A percentile compares a stretch with the other conserved stretches of the same genome.
Conservation (phyloP, 768 basidiomycete genomes). For the Leucosporidium yakuticum region DNA sequence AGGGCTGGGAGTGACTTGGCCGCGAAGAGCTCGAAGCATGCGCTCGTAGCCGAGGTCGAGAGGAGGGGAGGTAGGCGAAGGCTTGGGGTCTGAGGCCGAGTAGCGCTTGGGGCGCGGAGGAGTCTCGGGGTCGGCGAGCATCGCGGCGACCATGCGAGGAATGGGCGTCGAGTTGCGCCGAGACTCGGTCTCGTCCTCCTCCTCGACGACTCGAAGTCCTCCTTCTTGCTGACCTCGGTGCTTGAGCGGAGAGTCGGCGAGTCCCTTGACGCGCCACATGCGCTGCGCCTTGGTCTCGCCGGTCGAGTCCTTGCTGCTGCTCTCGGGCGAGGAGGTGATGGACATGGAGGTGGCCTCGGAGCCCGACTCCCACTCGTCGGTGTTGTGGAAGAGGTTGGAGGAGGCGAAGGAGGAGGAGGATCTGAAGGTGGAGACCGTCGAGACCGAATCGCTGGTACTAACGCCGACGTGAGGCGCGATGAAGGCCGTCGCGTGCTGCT, state of each 20-base stretch:
- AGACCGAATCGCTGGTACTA: slow-evolving; percentile 20
- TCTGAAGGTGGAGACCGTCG: slow-evolving; percentile 27
- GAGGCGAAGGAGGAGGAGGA: slow-evolving; percentile 29
- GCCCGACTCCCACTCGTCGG: slow-evolving; percentile 30
- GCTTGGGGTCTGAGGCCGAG: slow-evolving; percentile 17
- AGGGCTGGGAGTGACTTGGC: neutral
- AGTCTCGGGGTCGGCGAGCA: slow-evolving; percentile 24
- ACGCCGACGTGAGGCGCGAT: slow-evolving; percentile 4
- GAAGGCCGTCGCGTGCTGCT: slow-evolving; percentile 11
- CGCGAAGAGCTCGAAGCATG: neutral
- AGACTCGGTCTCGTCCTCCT: neutral
- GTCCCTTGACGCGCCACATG: slow-evolving; percentile 24
- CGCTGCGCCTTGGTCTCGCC: slow-evolving; percentile 12
- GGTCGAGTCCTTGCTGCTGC: slow-evolving; percentile 12
- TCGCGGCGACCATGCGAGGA: slow-evolving; percentile 14
- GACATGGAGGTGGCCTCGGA: slow-evolving; percentile 20
- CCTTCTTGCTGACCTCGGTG: slow-evolving; percentile 3
- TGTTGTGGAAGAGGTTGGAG: slow-evolving; percentile 22
- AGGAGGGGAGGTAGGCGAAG: slow-evolving; percentile 17
- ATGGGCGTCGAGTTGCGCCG: slow-evolving; percentile 27
- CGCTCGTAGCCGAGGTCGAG: slow-evolving; percentile 20
- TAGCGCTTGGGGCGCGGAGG: slow-evolving; percentile 30
- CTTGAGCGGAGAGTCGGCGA: neutral
- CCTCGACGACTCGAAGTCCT: slow-evolving; percentile 12
- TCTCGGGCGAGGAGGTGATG: slow-evolving; percentile 27